phyloP scores from a whole-genome alignment of 257 asterid genomes.

The Solanum piurae region DNA sequence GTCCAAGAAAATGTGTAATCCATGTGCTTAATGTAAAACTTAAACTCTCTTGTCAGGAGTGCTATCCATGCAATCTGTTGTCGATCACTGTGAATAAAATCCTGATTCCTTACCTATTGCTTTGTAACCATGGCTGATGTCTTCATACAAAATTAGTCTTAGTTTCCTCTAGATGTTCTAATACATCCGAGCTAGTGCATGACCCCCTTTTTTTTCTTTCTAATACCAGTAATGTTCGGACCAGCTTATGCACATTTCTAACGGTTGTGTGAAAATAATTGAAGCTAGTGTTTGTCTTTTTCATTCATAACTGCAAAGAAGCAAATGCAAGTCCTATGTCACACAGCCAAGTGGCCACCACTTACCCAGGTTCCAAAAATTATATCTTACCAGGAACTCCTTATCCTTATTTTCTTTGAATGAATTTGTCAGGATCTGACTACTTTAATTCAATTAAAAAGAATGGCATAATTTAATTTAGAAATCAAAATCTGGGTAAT shows the following conservation, averaged over 20 bases:
- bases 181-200: neutral
- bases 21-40: neutral
- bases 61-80: neutral
- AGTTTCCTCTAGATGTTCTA: neutral
- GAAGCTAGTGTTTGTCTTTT: neutral
- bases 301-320: neutral
- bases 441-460: neutral
- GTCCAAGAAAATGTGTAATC: neutral
- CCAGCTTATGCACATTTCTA: neutral
- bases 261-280: neutral
- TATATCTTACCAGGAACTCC: neutral
- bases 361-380: neutral
- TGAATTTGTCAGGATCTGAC: neutral
- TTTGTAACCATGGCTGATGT: neutral
- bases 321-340: neutral
- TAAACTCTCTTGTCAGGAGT: neutral
- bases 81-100: neutral
- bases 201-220: neutral
- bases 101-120: neutral
- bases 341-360: neutral
- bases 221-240: neutral
- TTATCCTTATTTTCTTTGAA: neutral
- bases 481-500: neutral
- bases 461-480: neutral
- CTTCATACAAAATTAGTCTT: neutral